Conservation (phyloP, 176 grass and related monocot species). For the Rhipidocladum racemiflorum region DNA sequence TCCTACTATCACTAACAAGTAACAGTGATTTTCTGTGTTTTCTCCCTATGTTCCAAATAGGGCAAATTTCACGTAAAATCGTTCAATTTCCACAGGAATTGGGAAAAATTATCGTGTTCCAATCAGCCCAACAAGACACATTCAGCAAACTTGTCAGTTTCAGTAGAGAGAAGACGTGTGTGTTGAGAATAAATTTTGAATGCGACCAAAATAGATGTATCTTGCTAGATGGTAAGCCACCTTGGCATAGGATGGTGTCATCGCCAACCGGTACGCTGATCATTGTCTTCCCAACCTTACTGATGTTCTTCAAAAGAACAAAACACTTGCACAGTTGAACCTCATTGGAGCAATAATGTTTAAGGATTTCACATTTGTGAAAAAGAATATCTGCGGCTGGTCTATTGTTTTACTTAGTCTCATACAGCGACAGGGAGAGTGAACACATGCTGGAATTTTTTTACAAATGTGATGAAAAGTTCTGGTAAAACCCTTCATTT, state of each 20-base stretch:
- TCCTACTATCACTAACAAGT: background rate
- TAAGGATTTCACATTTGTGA: background rate
- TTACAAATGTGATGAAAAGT: background rate
- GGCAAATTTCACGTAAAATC: no score
- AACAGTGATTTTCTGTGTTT: background rate
- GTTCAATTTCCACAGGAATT: no score
- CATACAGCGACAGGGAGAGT: background rate
- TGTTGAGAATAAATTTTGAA: no score
- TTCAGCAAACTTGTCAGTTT: no score
- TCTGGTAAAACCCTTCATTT: background rate
- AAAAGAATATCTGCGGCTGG: background rate
- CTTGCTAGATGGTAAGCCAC: no score
- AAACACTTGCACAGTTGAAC: background rate
- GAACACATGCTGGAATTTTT: background rate
- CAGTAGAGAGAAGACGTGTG: no score
- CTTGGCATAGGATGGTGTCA: no score
- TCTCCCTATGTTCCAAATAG: no score
- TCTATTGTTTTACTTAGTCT: background rate
- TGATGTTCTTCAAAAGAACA: background rate
- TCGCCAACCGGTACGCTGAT: background rate
- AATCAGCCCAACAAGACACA: no score
- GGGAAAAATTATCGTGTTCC: no score
- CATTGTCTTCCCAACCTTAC: background rate
- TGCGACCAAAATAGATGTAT: no score
- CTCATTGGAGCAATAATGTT: background rate